These are phyloP conservation scores for Venturia nashicola DNA, from an alignment of 2,329 filamentous ascomycete genomes.

Conservation along the genomic window DNA sequence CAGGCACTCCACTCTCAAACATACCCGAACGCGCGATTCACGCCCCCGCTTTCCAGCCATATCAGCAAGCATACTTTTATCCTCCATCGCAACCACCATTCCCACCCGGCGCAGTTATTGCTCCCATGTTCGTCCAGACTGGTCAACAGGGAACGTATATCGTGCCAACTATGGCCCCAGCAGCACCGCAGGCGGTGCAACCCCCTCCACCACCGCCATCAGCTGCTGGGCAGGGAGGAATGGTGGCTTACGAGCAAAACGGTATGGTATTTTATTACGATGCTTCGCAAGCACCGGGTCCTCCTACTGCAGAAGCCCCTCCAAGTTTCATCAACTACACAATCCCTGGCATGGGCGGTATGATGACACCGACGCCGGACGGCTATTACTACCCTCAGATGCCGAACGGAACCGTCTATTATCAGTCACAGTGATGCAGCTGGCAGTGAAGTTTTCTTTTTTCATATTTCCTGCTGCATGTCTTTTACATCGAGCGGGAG, in stretches of 20 bases:
- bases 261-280: conserved; percentile 96
- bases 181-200: conserved; percentile 15
- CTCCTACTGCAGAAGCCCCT: background rate
- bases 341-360: conserved; percentile 58
- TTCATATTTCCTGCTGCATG: background rate
- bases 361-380: conserved; percentile 54
- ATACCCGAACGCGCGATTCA: conserved; percentile 90
- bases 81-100: conserved; percentile 30
- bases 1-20: conserved; percentile 74
- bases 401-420: conserved; percentile 42
- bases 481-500: background rate
- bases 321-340: conserved; percentile 32
- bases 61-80: conserved; percentile 57
- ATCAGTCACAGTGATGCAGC: conserved; percentile 27
- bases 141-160: conserved; percentile 35
- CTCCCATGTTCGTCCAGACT: conserved; percentile 46
- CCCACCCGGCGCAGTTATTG: conserved; percentile 31
- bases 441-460: background rate
- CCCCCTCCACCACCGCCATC: conserved; percentile 17
- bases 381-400: conserved; percentile 45
- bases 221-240: conserved; percentile 35
- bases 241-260: conserved; percentile 76
- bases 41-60: conserved; percentile 79
- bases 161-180: conserved; percentile 24
- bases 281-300: conserved; percentile 32